phyloP scores from a whole-genome alignment of 202 grass and related monocot genomes.

The Dendrocalamus latiflorus region DNA sequence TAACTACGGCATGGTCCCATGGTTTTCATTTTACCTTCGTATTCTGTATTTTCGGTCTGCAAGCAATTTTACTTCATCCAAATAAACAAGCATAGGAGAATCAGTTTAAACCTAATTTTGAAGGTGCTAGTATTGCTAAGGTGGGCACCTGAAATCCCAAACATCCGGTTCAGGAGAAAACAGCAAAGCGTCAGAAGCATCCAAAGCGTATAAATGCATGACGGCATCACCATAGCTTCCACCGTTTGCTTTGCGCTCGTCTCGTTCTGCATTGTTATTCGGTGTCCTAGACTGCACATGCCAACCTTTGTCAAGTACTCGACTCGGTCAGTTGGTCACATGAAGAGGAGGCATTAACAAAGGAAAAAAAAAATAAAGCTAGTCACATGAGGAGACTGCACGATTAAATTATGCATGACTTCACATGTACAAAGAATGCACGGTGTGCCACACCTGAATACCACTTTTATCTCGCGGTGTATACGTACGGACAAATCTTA shows the following conservation, averaged over 20 bases:
- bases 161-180: not conserved
- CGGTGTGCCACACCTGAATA: not conserved
- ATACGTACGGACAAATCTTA: not conserved
- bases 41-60: not conserved
- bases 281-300: not conserved
- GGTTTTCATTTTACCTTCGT: not conserved
- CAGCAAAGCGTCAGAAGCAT: constrained; percentile 15
- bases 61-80: not conserved
- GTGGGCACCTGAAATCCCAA: not conserved
- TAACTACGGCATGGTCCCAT: not conserved
- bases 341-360: not conserved
- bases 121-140: not conserved
- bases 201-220: constrained; percentile 1
- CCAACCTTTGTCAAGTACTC: not conserved
- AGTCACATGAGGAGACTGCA: not conserved
- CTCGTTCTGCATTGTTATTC: not conserved
- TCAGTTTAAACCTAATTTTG: not conserved
- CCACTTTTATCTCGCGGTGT: not conserved
- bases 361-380: not conserved
- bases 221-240: constrained; percentile 5
- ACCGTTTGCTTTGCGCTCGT: not conserved
- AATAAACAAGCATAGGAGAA: not conserved
- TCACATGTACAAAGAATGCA: not conserved
- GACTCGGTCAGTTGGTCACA: not conserved
- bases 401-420: not conserved